Percentiles rank a stretch among this genome's conserved stretches.
Conservation (phyloP, 2,329 filamentous ascomycete genomes). For the Calonectria montana region DNA sequence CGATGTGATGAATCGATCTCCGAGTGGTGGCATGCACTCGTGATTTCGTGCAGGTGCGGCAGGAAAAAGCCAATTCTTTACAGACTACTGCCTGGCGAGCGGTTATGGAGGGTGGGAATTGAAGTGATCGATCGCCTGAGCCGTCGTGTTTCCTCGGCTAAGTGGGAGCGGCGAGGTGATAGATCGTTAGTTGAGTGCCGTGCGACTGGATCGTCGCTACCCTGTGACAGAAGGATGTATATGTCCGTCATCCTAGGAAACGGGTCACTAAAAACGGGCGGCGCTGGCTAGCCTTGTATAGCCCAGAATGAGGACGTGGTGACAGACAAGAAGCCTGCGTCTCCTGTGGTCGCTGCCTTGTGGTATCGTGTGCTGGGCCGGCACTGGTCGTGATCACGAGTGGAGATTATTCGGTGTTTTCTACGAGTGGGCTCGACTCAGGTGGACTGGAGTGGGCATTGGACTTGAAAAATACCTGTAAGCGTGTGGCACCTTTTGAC, state of each 20-base stretch:
- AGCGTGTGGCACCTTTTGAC: slow-evolving; percentile 33
- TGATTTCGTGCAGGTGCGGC: slow-evolving; percentile 40
- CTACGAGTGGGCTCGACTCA: neutral
- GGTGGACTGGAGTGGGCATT: slow-evolving; percentile 8
- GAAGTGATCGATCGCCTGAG: slow-evolving; percentile 11
- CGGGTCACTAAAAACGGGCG: slow-evolving; percentile 16
- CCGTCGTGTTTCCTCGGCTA: slow-evolving; percentile 21
- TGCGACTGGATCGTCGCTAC: slow-evolving; percentile 20
- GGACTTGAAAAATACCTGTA: slow-evolving; percentile 12
- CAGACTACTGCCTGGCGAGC: slow-evolving; percentile 14
- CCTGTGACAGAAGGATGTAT: slow-evolving; percentile 11
- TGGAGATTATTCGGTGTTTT: slow-evolving; percentile 17
- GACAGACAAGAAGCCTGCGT: neutral
- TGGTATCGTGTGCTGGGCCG: slow-evolving; percentile 12
- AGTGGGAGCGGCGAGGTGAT: slow-evolving; percentile 10
- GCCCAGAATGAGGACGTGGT: neutral
- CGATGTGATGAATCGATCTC: slow-evolving; percentile 32
- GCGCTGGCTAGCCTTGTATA: slow-evolving; percentile 9
- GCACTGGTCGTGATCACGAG: slow-evolving; percentile 8
- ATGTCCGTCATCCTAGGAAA: slow-evolving; percentile 22
- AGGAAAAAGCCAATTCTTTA: slow-evolving; percentile 10
- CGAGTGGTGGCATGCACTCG: slow-evolving; percentile 38
- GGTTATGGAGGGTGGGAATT: slow-evolving; percentile 18
- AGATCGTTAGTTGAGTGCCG: slow-evolving; percentile 15
- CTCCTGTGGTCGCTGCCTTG: neutral